phyloP scores from a whole-genome alignment of 768 basidiomycete genomes.

The Leucocoprinus birnbaumii region DNA sequence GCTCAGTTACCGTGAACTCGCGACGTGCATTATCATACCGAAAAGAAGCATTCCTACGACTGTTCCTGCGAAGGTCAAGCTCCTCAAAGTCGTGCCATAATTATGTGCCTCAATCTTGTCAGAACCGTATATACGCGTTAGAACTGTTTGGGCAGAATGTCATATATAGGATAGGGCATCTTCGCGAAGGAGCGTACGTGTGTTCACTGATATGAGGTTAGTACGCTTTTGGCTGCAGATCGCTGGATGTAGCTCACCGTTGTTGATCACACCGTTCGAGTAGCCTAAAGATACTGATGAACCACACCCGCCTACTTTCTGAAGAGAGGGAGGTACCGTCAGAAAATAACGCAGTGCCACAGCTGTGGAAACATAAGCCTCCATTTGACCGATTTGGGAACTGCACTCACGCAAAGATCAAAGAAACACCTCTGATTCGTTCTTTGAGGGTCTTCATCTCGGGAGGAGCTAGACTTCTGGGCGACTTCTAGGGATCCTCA shows the following conservation, averaged over 20 bases:
- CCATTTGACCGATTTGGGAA: too few relatives aligned
- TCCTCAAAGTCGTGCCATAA: constrained; percentile 63
- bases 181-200: constrained; percentile 36
- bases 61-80: constrained; percentile 81
- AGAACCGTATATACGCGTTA: constrained; percentile 68
- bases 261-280: constrained; percentile 77
- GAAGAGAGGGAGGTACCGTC: constrained; percentile 49
- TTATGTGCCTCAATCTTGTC: constrained; percentile 47
- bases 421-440: constrained; percentile 57
- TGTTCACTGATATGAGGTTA: constrained; percentile 49
- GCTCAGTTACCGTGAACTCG: neutral
- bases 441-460: constrained; percentile 16
- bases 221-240: neutral
- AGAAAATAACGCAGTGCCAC: constrained; percentile 85
- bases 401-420: constrained; percentile 75
- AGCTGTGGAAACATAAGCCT: constrained; percentile 35
- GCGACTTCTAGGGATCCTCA: too few relatives aligned
- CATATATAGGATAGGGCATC: neutral
- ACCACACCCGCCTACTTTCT: neutral
- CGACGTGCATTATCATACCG: constrained; percentile 35
- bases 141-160: constrained; percentile 39
- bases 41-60: constrained; percentile 84
- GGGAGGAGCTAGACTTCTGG: neutral
- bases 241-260: constrained; percentile 42
- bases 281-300: constrained; percentile 48